A percentile compares a stretch with the other conserved stretches of the same genome.
These are phyloP conservation scores for Sanghuangporus weigelae DNA, from an alignment of 1,284 basidiomycete genomes.

Conservation along the genomic window DNA sequence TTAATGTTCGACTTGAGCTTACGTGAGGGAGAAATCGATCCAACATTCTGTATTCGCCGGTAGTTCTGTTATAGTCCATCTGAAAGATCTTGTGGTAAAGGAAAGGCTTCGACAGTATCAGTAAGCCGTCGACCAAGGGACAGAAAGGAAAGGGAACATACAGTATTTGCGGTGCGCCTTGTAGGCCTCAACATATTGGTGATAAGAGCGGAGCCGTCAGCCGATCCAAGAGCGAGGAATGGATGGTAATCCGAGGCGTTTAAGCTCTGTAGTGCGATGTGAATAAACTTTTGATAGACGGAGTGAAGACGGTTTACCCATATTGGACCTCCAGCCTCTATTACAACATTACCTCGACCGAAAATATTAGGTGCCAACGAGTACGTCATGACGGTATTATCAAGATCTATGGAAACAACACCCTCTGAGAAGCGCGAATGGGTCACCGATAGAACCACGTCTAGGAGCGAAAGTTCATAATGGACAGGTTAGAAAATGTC, in stretches of 20 bases:
- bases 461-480: slow-evolving; percentile 30
- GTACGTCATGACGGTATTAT: slow-evolving; percentile 71
- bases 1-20: slow-evolving; percentile 39
- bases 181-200: slow-evolving; percentile 69
- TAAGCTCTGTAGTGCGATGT: slow-evolving; percentile 46
- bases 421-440: slow-evolving; percentile 64
- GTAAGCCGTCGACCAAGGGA: background rate
- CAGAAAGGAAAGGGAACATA: slow-evolving; percentile 31
- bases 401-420: slow-evolving; percentile 69
- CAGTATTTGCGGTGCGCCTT: slow-evolving; percentile 61
- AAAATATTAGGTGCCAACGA: slow-evolving; percentile 66
- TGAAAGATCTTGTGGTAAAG: slow-evolving; percentile 78
- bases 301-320: slow-evolving; percentile 52
- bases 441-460: slow-evolving; percentile 61
- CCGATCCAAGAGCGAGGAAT: slow-evolving; percentile 72
- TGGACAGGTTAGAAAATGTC: background rate
- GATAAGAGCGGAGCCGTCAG: slow-evolving; percentile 75
- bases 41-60: slow-evolving; percentile 74
- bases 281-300: background rate
- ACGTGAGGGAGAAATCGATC: slow-evolving; percentile 79
- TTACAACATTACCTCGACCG: slow-evolving; percentile 63
- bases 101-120: slow-evolving; percentile 49
- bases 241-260: slow-evolving; percentile 81
- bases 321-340: slow-evolving; percentile 72
- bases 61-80: slow-evolving; percentile 76